Evolutionary conservation across 164 flowering plant genomes (phyloP), one percentile per base, ranked within the genome.

Genomic region (Buxus sempervirens): DNA sequence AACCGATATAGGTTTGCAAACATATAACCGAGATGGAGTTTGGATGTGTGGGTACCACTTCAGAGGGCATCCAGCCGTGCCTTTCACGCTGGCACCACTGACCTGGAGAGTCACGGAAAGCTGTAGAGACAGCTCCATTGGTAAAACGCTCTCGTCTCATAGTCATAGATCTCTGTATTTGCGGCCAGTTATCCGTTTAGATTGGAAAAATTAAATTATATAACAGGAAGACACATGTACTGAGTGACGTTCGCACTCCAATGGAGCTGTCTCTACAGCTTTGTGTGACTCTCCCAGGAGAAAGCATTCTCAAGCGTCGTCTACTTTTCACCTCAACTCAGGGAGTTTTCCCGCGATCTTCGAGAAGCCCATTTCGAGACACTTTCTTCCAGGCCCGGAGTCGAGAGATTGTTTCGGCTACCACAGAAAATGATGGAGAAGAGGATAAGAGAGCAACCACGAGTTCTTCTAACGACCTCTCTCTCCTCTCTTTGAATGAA

Each of bases 401-500:
- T 54, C 70, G 64, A 55, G 77, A 68, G 19, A 58, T 70, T 59
- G 60, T 73, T 51, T 42, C 49, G 45, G 69, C 58, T 32, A n/a
- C 25, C 25, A 70, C 26, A 28, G 70, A 64, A 59, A 18, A 60
- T 18, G 76, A 60, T 7, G 42, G 53, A 1, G 65, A 59, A 8
- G 75, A 67, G 27, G 64, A 61, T 7, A 60, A 20, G 56, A 27
- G 55, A 10, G 63, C 53, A 28, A 69, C 23, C 27, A 38, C 53
- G 73, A 68, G 53, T 20, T 60, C 74, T 22, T 70, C 73, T 19
- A 85, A 80, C 2, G 85, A 79, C 0, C 26, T 65, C 42, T 21
- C 75, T 9, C 72, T 82, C 21, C 75, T 92, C 49, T 92, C 98
- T 8, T 73, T 95, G 75, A 89, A 76, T 49, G 86, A 67, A 65